phyloP scores from a whole-genome alignment of 371 early-diverging fungal species.

The Apophysomyces trapeziformis region DNA sequence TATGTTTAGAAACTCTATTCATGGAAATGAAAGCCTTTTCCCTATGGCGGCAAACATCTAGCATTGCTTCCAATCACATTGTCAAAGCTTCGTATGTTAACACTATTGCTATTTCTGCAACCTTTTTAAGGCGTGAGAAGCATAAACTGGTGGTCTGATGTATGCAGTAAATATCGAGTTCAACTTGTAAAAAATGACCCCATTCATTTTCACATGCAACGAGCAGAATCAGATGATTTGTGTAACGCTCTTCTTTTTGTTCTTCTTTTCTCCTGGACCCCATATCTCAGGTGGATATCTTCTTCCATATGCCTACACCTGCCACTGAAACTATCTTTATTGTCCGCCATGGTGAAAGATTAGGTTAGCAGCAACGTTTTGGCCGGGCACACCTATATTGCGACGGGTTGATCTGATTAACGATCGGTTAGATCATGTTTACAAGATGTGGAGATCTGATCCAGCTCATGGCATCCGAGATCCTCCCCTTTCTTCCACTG shows the following conservation, averaged over 20 bases:
- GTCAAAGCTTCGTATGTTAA: too few relatives aligned
- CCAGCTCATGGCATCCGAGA: slow-evolving; percentile 47
- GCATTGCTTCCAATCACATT: too few relatives aligned
- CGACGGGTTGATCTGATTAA: not conserved
- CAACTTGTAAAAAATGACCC: too few relatives aligned
- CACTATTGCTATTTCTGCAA: too few relatives aligned
- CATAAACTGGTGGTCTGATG: too few relatives aligned
- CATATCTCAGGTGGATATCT: not conserved
- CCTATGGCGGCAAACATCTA: too few relatives aligned
- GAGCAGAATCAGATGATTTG: slow-evolving; percentile 4
- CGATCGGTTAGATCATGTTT: slow-evolving; percentile 34
- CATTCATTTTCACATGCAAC: not conserved
- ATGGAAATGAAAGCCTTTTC: too few relatives aligned
- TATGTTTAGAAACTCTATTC: too few relatives aligned
- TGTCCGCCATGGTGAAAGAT: slow-evolving; percentile 34
- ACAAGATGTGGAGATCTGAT: slow-evolving; percentile 47
- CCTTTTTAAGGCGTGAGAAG: too few relatives aligned
- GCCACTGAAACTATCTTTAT: slow-evolving; percentile 23
- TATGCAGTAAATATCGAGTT: too few relatives aligned
- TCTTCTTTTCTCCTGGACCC: slow-evolving; percentile 9
- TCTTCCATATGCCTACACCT: slow-evolving; percentile 14
- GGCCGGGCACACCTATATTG: not conserved
- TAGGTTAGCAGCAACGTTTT: slow-evolving; percentile 17
- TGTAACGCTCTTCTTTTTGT: slow-evolving; percentile 1
- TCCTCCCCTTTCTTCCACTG: slow-evolving; percentile 40